Conservation (phyloP, 2,329 filamentous ascomycete genomes). For the Pseudogymnoascus sp. region DNA sequence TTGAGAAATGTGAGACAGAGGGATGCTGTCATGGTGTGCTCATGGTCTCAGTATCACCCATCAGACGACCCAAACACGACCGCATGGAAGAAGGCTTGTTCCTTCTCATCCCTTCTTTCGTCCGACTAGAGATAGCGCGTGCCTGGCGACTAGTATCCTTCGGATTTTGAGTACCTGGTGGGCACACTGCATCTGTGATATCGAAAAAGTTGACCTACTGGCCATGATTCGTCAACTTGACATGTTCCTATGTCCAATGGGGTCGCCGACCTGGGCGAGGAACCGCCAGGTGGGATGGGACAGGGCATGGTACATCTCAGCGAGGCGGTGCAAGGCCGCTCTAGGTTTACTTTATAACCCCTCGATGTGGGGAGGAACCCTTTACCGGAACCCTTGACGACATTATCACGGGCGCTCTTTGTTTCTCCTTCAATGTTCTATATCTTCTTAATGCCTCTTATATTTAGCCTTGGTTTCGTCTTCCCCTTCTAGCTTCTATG, state of each 20-base stretch:
- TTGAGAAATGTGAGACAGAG: neutral
- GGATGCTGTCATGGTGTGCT: slow-evolving; percentile 7
- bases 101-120: neutral
- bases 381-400: slow-evolving; percentile 3
- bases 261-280: neutral
- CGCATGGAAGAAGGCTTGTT: neutral
- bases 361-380: neutral
- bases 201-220: neutral
- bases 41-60: neutral
- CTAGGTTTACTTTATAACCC: slow-evolving; percentile 3
- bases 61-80: neutral
- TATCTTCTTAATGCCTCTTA: neutral
- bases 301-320: neutral
- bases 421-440: neutral
- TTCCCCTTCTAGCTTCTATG: neutral
- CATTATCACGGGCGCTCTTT: slow-evolving; percentile 4
- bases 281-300: neutral
- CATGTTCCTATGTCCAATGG: neutral
- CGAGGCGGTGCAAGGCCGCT: slow-evolving; percentile 2
- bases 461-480: slow-evolving; percentile 1
- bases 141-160: neutral
- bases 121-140: neutral
- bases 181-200: neutral
- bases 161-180: neutral
- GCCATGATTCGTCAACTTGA: neutral